These are phyloP conservation scores for Sporothrix pseudoabietina DNA, from an alignment of 2,329 filamentous ascomycete species.

Conservation along the genomic window DNA sequence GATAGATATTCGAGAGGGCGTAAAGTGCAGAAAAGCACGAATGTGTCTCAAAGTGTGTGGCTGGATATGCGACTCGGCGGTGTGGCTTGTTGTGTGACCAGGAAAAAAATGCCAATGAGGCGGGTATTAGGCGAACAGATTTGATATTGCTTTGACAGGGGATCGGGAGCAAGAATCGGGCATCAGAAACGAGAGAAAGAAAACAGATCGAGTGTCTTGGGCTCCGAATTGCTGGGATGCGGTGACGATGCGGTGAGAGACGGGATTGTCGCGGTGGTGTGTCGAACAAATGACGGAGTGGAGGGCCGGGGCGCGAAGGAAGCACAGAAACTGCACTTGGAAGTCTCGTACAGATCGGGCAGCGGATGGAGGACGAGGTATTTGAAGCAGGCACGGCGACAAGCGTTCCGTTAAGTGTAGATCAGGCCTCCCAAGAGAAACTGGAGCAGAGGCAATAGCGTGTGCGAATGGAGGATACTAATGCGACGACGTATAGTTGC, in stretches of 20 bases:
- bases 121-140: neutral
- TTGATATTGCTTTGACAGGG: neutral
- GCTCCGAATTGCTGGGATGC: slow-evolving; percentile 3
- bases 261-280: neutral
- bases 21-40: neutral
- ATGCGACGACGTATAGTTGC: neutral
- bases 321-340: neutral
- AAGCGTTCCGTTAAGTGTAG: neutral
- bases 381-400: slow-evolving; percentile 14
- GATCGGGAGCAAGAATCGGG: neutral
- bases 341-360: neutral
- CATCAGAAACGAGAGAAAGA: neutral
- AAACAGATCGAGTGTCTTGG: neutral
- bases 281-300: neutral
- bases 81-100: neutral
- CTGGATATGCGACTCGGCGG: neutral
- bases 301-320: neutral
- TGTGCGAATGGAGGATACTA: neutral
- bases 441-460: neutral
- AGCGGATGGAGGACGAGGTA: neutral
- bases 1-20: neutral
- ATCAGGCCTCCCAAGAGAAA: slow-evolving; percentile 11
- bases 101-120: neutral
- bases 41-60: neutral
- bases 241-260: slow-evolving; percentile 15